Evolutionary conservation across 2,329 filamentous ascomycete genomes (phyloP).

Genomic region (Cytospora leucostoma): DNA sequence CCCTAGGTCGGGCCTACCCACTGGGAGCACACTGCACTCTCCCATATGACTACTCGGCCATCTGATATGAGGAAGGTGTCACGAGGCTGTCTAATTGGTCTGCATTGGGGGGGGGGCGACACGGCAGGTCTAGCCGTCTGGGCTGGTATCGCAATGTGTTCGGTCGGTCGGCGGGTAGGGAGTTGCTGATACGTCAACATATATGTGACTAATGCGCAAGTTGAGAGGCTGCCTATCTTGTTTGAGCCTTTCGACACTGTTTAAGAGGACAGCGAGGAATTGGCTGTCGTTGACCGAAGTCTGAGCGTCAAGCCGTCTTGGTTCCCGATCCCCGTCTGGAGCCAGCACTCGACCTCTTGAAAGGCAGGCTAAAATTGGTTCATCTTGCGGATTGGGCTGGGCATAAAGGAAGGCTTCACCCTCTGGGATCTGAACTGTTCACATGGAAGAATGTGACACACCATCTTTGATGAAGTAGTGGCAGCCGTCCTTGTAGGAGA

Average conservation of each 20-base stretch:
- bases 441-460: background rate
- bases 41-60: background rate
- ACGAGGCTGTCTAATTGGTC: background rate
- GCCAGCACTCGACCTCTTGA: background rate
- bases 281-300: background rate
- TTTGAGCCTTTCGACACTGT: background rate
- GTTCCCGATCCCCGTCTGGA: background rate
- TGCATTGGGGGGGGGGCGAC: background rate
- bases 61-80: background rate
- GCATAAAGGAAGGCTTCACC: background rate
- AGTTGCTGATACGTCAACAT: background rate
- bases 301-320: background rate
- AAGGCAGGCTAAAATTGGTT: background rate
- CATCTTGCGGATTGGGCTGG: background rate
- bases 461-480: background rate
- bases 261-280: background rate
- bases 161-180: background rate
- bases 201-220: background rate
- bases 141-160: constrained; percentile 5
- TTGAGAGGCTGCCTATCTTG: background rate
- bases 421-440: background rate
- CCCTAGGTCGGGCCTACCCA: background rate
- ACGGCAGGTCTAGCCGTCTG: constrained; percentile 6
- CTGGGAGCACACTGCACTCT: background rate
- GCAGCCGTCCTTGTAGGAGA: background rate